phyloP scores from a whole-genome alignment of 768 basidiomycete species.

The Paxillus involutus region DNA sequence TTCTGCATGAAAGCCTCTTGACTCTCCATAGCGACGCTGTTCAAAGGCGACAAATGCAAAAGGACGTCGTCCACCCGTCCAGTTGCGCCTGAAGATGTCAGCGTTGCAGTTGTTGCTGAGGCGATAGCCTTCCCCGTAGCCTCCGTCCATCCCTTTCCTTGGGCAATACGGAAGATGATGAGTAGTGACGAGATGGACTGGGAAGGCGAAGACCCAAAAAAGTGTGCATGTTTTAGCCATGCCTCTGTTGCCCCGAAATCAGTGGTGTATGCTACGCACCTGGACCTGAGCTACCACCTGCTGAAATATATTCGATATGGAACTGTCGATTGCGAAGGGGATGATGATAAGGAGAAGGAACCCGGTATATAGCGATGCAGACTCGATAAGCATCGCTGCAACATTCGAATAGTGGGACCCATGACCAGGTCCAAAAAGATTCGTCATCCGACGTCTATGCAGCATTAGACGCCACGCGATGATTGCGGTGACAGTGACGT shows the following conservation, averaged over 20 bases:
- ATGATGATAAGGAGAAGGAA: slow-evolving; percentile 41
- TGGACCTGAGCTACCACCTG: slow-evolving; percentile 4
- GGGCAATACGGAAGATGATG: slow-evolving; percentile 39
- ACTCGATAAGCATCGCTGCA: slow-evolving; percentile 41
- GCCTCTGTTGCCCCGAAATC: not conserved
- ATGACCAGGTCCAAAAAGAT: slow-evolving; percentile 33
- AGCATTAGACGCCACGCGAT: slow-evolving; percentile 29
- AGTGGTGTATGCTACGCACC: not conserved
- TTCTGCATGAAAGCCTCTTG: not conserved
- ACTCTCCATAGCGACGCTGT: no score
- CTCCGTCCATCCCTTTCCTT: slow-evolving; percentile 34
- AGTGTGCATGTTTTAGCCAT: not conserved
- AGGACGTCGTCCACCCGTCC: no score
- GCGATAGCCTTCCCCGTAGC: not conserved
- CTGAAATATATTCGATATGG: slow-evolving; percentile 41
- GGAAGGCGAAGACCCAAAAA: no score
- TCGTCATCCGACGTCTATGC: slow-evolving; percentile 19
- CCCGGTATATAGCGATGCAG: slow-evolving; percentile 43
- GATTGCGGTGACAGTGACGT: slow-evolving; percentile 26
- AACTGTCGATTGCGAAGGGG: slow-evolving; percentile 39
- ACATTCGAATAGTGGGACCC: slow-evolving; percentile 38
- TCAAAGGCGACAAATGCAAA: no score
- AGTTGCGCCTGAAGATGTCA: no score
- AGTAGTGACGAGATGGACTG: slow-evolving; percentile 40
- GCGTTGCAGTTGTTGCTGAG: no score